Percentiles rank a stretch among this genome's conserved stretches.
phyloP scores from a whole-genome alignment of 2,329 filamentous ascomycete species.

The Ceratocystis cacaofunesta region DNA sequence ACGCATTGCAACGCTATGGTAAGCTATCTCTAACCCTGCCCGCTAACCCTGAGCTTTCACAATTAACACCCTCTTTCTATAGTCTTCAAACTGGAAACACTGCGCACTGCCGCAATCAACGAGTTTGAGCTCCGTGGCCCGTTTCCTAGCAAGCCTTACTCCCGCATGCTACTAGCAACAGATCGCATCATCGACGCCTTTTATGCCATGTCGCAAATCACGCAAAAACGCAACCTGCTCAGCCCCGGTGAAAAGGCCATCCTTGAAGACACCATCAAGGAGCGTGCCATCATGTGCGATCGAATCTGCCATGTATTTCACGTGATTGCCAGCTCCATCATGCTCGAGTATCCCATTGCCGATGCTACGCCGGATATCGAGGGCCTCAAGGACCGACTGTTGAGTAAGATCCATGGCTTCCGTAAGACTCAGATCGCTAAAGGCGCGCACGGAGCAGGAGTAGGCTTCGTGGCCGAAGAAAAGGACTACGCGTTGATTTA shows the following conservation, averaged over 20 bases:
- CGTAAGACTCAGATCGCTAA: slow-evolving; percentile 46
- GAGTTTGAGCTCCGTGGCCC: slow-evolving; percentile 83
- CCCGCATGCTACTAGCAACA: slow-evolving; percentile 62
- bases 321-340: slow-evolving; percentile 83
- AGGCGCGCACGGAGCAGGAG: slow-evolving; percentile 19
- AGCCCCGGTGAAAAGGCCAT: slow-evolving; percentile 70
- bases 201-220: slow-evolving; percentile 89
- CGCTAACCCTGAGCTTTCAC: background rate
- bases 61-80: background rate
- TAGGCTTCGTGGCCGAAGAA: slow-evolving; percentile 41
- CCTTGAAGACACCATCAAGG: slow-evolving; percentile 60
- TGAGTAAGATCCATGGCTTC: slow-evolving; percentile 81
- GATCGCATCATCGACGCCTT: slow-evolving; percentile 82
- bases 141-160: slow-evolving; percentile 62
- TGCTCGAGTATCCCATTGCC: slow-evolving; percentile 83
- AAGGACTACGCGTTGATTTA: slow-evolving; percentile 85
- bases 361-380: slow-evolving; percentile 76
- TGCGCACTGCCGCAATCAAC: slow-evolving; percentile 57
- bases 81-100: slow-evolving; percentile 54
- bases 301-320: slow-evolving; percentile 78
- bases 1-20: slow-evolving; percentile 67
- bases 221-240: slow-evolving; percentile 60
- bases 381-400: slow-evolving; percentile 62
- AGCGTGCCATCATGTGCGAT: slow-evolving; percentile 67
- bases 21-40: slow-evolving; percentile 16